Conservation (phyloP, 148 eudicot genomes). For the Linanthus parryae region DNA sequence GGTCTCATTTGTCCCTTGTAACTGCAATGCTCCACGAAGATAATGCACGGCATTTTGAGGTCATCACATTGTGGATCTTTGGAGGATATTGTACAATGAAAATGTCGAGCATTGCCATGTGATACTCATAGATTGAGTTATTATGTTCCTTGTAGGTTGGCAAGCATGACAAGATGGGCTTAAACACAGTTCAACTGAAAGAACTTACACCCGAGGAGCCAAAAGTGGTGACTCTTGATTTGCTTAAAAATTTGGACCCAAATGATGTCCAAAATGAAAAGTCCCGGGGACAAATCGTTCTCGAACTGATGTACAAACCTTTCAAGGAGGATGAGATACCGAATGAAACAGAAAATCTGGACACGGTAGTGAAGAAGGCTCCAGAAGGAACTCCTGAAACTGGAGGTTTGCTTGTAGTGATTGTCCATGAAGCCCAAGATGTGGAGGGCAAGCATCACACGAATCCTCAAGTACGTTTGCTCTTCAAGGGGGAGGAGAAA, state of each 20-base stretch:
- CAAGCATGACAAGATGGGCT: conserved; percentile 78
- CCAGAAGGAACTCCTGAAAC: conserved; percentile 45
- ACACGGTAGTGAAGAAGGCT: conserved; percentile 56
- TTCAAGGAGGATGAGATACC: conserved; percentile 50
- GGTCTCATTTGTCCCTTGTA: too few species aligned
- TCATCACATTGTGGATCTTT: too few species aligned
- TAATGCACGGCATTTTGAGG: too few species aligned
- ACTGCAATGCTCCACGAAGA: too few species aligned
- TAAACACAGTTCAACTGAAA: conserved; percentile 51
- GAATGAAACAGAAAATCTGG: conserved; percentile 38
- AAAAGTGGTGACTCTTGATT: conserved; percentile 54
- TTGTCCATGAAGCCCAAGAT: conserved; percentile 54
- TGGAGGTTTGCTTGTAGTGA: conserved; percentile 61
- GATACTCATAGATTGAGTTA: too few species aligned
- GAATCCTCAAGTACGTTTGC: conserved; percentile 27
- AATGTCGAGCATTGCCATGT: too few species aligned
- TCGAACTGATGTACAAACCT: conserved; percentile 65
- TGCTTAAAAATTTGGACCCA: conserved; percentile 59
- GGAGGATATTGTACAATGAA: too few species aligned
- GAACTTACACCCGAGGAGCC: conserved; percentile 74
- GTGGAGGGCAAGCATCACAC: conserved; percentile 51
- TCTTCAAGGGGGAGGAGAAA: conserved; percentile 25
- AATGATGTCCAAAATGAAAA: conserved; percentile 68
- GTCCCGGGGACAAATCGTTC: conserved; percentile 64
- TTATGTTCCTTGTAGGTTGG: conserved; percentile 85